Evolutionary conservation across 768 basidiomycete genomes (phyloP), one percentile per base, ranked within the genome.

Genomic region (Suillus discolor): DNA sequence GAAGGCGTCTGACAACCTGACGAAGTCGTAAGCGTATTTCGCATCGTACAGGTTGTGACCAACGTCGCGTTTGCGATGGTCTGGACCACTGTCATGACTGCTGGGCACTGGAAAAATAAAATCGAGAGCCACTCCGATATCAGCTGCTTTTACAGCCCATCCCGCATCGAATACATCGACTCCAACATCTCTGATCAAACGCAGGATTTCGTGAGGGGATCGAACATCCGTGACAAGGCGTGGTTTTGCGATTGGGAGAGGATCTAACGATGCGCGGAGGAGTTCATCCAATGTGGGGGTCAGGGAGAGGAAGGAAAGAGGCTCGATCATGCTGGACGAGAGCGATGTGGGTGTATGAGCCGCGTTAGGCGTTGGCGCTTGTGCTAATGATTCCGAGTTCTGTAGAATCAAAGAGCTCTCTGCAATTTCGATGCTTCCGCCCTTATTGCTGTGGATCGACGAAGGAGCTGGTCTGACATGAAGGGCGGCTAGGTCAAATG

Each of bases 181-280:
- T 0, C 94, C 94, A 3, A 89, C 80, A 51, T 85, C 79, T 2
- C 78, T 76, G 38, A 95, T 81, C 34, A 94, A 83, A 11, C 76
- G 77, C 4, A 96, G 86, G 16, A 94, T 85, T 62, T 93, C 90
- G 65, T 94, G 94, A 2, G 94, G 94, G 0, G 88, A 87, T 4
- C 72, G 69, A 0, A 81, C 72, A 1, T 82, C 82, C 44, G 87
- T 87, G 36, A 86, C 82, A 16, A 93, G 71, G 31, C 94, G 90
- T 2, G 83, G 84, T 75, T 95, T 95, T 9, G 69, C 54, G 2
- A 70, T 25, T 0, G 90, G 81, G 2, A 94, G 81, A 0, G 81
- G 70, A 0, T 57, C 64, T 11, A 96, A 83, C 13, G 94, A 96
- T 2, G 88, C 77, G 41, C 79, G 76, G 15, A 94, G 70, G 36